Evolutionary conservation across 2,329 filamentous ascomycete genomes (phyloP).

Genomic region (Bipolaris victoriae): DNA sequence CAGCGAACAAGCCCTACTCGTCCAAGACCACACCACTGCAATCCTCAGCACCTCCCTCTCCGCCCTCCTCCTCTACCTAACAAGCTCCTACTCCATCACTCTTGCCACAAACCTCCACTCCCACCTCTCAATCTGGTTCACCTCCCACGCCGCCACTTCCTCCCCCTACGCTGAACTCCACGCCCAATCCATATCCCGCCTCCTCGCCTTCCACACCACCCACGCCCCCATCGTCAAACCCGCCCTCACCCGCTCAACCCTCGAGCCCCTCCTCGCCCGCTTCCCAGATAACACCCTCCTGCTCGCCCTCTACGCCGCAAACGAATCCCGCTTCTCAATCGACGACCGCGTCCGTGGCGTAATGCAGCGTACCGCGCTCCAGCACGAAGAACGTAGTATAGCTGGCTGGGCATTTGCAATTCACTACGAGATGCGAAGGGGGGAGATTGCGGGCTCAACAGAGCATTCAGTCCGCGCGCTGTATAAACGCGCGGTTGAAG

Average conservation of each 20-base stretch:
- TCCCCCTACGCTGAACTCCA: constrained; percentile 64
- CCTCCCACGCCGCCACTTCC: constrained; percentile 23
- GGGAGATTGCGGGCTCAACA: constrained; percentile 52
- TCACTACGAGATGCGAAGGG: constrained; percentile 58
- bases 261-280: constrained; percentile 64
- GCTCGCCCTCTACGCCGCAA: constrained; percentile 73
- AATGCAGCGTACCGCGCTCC: constrained; percentile 54
- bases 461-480: constrained; percentile 60
- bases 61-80: constrained; percentile 71
- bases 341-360: constrained; percentile 77
- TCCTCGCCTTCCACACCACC: constrained; percentile 71
- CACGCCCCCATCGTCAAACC: constrained; percentile 71
- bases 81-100: constrained; percentile 44
- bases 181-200: constrained; percentile 69
- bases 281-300: constrained; percentile 83
- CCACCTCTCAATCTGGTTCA: constrained; percentile 31
- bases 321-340: constrained; percentile 73
- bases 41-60: constrained; percentile 66
- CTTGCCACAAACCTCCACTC: constrained; percentile 49
- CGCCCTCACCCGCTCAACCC: constrained; percentile 65
- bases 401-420: constrained; percentile 62
- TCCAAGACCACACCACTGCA: constrained; percentile 51
- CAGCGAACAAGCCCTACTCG: constrained; percentile 63
- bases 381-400: constrained; percentile 47
- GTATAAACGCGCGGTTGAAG: constrained; percentile 60